Evolutionary conservation across 2,329 filamentous ascomycete genomes (phyloP), one percentile per base, ranked within the genome.

Genomic region (Talaromyces atroroseus): DNA sequence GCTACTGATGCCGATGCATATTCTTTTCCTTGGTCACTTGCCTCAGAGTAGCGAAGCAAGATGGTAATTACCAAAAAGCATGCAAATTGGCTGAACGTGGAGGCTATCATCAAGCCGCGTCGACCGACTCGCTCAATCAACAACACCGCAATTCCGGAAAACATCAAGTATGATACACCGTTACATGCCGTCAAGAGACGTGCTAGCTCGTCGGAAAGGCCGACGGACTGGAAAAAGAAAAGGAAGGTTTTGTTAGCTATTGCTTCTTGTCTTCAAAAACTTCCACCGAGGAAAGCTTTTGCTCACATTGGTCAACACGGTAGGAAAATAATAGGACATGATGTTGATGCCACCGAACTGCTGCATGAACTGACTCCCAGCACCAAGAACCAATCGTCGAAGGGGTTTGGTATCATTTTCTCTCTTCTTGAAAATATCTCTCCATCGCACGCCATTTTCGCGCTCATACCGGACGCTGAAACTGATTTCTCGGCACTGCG

Each of bases 161-260:
- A 50, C 6, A 50, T 16, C 5, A 80, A 70, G 59, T 79, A 80
- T 51, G 69, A 73, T 42, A 79, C 75, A 8, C 71, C 73, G 60
- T 78, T 84, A 55, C 79, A 77, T 3, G 78, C 82, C 3, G 81
- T 78, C 26, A 85, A 71, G 2, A 85, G 68, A 6, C 81, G 74
- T 10, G 79, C 77, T 60, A 77, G 74, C 47, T 74, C 72, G 59
- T 82, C 73, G 44, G 66, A 66, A 29, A 83, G 74, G 0, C 81
- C 80, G 7, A 85, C 80, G 12, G 74, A 80, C 52, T 79, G 64
- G 56, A 81, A 83, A 7, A 85, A 76, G 0, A 86, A 80, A 49
- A 82, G 82, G 0, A n/a, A n/a, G n/a, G n/a, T n/a, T n/a, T n/a
- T n/a, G n/a, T n/a, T n/a, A n/a, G n/a, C n/a, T n/a, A n/a, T n/a